Conservation (phyloP, 1,284 basidiomycete species). For the Cutaneotrichosporon spelunceum region DNA sequence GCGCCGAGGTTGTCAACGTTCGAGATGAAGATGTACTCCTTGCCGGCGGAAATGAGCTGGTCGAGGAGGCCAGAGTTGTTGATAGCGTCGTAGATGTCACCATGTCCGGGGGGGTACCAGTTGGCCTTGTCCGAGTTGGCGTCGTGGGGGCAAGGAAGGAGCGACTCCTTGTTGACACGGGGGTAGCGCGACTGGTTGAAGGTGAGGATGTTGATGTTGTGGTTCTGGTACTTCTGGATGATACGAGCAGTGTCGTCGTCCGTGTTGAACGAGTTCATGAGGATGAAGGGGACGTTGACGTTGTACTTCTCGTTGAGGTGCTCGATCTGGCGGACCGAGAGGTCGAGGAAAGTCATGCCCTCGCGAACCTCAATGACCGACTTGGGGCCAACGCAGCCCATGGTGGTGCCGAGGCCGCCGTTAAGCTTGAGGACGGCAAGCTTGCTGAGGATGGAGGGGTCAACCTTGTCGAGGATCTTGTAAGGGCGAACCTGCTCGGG, state of each 20-base stretch:
- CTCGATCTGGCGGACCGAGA: conserved; percentile 96
- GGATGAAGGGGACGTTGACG: conserved; percentile 89
- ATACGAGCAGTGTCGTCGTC: conserved; percentile 95
- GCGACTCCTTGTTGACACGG: conserved; percentile 91
- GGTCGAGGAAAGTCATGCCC: conserved; percentile 98
- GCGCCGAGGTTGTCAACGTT: conserved; percentile 99
- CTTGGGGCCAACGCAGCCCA: conserved; percentile 61
- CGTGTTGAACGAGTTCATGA: conserved; percentile 99
- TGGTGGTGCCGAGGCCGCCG: conserved; percentile 81
- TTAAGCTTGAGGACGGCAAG: conserved; percentile 99
- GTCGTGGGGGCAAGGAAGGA: conserved; percentile 81
- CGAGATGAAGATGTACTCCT: conserved; percentile 98
- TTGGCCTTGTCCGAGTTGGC: conserved; percentile 89
- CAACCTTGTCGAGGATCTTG: conserved; percentile 63
- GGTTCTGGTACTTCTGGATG: conserved; percentile 99
- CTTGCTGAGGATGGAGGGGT: conserved; percentile 77
- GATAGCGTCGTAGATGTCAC: conserved; percentile 62
- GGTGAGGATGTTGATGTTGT: conserved; percentile 89
- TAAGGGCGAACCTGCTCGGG: conserved; percentile 91
- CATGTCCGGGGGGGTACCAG: conserved; percentile 99
- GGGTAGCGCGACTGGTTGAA: conserved; percentile 97
- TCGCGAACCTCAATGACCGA: conserved; percentile 88
- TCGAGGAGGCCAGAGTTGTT: conserved; percentile 95
- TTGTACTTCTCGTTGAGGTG: conserved; percentile 61
- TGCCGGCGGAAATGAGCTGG: conserved; percentile 89